Evolutionary conservation across 2,329 filamentous ascomycete genomes (phyloP).

Genomic region (Curvularia lunata): DNA sequence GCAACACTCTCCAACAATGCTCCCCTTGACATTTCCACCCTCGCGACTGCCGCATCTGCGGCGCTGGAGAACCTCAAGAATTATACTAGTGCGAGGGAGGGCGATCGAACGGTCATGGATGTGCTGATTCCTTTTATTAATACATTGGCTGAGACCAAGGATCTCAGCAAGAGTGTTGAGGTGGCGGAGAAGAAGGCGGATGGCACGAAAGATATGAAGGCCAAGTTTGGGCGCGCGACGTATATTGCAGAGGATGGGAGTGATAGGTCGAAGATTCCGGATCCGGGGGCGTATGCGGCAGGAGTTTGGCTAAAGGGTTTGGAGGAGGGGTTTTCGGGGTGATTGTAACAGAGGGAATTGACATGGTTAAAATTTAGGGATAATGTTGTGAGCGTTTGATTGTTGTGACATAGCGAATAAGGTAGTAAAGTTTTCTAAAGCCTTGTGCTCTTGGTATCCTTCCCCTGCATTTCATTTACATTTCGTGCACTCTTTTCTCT

Average conservation of each 20-base stretch:
- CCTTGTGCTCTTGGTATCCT: background rate
- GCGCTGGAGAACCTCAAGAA: constrained; percentile 55
- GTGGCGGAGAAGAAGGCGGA: constrained; percentile 78
- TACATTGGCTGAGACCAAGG: constrained; percentile 66
- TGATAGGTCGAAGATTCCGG: constrained; percentile 61
- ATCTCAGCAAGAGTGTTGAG: constrained; percentile 73
- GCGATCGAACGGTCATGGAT: constrained; percentile 90
- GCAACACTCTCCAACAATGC: constrained; percentile 31
- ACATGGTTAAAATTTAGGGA: background rate
- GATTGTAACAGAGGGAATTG: background rate
- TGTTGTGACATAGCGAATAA: background rate
- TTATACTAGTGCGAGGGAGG: constrained; percentile 86
- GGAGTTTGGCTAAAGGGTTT: constrained; percentile 78
- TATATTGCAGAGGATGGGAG: constrained; percentile 74
- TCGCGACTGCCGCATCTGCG: constrained; percentile 52
- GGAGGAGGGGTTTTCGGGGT: constrained; percentile 26
- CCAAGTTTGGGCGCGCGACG: constrained; percentile 80
- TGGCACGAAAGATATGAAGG: constrained; percentile 86
- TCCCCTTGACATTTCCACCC: constrained; percentile 44
- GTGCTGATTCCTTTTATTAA: constrained; percentile 87
- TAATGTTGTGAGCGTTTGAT: background rate
- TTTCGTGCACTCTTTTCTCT: background rate
- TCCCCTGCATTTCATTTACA: background rate
- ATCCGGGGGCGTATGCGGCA: constrained; percentile 77
- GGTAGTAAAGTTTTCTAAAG: background rate